Evolutionary conservation across 257 asterid genomes (phyloP), one percentile per base, ranked within the genome.

Genomic region (Lycium barbarum): DNA sequence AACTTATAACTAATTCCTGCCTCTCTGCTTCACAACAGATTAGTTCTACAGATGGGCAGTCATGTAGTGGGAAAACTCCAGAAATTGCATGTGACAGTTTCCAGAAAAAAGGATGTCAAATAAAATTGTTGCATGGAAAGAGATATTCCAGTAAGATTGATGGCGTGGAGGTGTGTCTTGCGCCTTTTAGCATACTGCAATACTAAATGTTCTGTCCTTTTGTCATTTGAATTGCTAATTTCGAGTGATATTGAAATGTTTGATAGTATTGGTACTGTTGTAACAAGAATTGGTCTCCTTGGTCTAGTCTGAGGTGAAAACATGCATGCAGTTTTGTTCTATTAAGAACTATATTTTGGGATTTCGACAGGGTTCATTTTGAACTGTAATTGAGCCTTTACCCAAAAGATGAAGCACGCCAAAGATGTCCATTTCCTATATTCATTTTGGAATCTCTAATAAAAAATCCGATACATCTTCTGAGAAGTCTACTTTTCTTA

Each of bases 1-100:
- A 49, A 8, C 26, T 51, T 22, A 74, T 22, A 22, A 53, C 26
- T 26, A 76, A 22, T 76, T 76, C n/a, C 45, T 57, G 79, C 74
- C 9, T 47, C 47, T 86, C 38, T 67, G 22, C 70, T 70, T 68
- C 85, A 72, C 35, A 87, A 66, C 89, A 96, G 99, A 92, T 96
- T 84, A 91, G 91, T 86, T 93, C 97, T 84, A 81, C 91, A 82
- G 98, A 95, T 88, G 98, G 97, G 47, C 84, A 92, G 57, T 90
- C 93, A 33, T 93, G 93, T 88, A 91, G 94, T 83, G 98, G 98
- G 79, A 95, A 91, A 90, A 96, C 99, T 79, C 98, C 99, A 71
- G 97, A 92, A 88, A 93, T 95, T 67, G 98, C 93, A 62, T 93
- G 97, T 94, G 97, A 92, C 84, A 87, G 88, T 84, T 93, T 96